phyloP scores from a whole-genome alignment of 768 basidiomycete species.

The Strobilomyces echinocephalus region DNA sequence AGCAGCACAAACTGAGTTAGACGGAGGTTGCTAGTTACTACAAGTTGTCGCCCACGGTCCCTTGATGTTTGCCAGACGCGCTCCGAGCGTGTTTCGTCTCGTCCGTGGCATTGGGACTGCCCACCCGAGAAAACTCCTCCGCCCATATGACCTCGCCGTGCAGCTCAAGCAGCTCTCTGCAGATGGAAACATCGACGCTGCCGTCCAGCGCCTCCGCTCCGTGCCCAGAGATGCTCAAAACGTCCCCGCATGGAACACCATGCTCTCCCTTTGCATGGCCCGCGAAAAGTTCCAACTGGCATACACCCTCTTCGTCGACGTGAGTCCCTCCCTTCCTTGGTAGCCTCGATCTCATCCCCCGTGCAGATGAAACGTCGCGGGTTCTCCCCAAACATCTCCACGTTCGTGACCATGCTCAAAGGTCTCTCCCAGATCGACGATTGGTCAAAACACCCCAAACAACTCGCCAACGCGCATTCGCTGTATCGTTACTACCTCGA shows the following conservation, averaged over 20 bases:
- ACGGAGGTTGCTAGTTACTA: background rate
- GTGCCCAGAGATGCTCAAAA: conserved; percentile 74
- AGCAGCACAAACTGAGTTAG: background rate
- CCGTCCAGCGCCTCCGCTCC: conserved; percentile 61
- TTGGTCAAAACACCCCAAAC: conserved; percentile 56
- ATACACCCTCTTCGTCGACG: conserved; percentile 66
- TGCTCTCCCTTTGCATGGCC: conserved; percentile 63
- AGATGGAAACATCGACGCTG: conserved; percentile 53
- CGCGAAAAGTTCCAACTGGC: conserved; percentile 53
- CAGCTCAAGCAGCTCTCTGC: conserved; percentile 57
- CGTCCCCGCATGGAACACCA: conserved; percentile 70
- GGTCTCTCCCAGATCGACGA: conserved; percentile 59
- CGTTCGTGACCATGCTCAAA: conserved; percentile 65
- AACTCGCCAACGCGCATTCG: conserved; percentile 55
- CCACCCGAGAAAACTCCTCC: conserved; percentile 36
- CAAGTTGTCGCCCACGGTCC: conserved; percentile 4
- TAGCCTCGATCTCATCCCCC: conserved; percentile 1
- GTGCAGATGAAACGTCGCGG: conserved; percentile 81
- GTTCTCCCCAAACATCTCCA: conserved; percentile 61
- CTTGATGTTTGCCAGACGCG: conserved; percentile 15
- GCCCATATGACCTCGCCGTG: conserved; percentile 57
- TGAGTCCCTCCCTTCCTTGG: conserved; percentile 33
- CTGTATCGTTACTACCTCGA: conserved; percentile 56
- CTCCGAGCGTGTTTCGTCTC: background rate
- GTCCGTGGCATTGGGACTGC: conserved; percentile 7